Base-by-base conservation (phyloP, 768 basidiomycete species). In the Neoboletus subvelutipes region DNA sequence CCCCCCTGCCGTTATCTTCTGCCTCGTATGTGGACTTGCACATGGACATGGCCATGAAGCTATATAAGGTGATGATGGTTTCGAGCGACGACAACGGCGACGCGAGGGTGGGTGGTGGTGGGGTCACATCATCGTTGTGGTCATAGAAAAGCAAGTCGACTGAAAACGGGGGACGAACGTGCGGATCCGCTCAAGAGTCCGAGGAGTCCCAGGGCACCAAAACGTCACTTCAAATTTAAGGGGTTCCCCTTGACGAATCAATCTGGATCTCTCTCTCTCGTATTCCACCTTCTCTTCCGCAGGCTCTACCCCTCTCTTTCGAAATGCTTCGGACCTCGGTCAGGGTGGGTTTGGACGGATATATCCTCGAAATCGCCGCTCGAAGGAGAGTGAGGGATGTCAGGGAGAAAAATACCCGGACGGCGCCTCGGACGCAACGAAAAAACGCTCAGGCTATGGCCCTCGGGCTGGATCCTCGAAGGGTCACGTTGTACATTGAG, bases 181-280 rank as follows among this genome's bases (percentile, higher is more conserved):
- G 53, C 20, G 53, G 48, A 53, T 53, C 52, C 5, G 9, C 20
- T 48, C 51, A 34, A 52, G 52, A 53, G 12, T 53, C 52, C 52
- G 52, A 53, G 49, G 52, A 33, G 33, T 26, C 18, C 46, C 33
- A 6, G 17, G 33, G 24, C 6, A 7, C 20, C 4, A 13, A 31
- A 22, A 12, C 10, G 42, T n/a, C 22, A 24, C 22, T 49, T n/a
- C n/a, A n/a, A n/a, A n/a, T n/a, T 13, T 34, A 34, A 13, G n/a
- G 12, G n/a, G 2, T 31, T 13, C 18, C 11, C 46, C 20, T 20
- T 4, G 29, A 33, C 36, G 18, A 26, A 26, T 20, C 11, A 20
- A 40, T 50, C 34, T 12, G 10, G 36, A 37, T 37, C 17, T 18
- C 15, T 17, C n/a, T n/a, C n/a, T n/a, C 11, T 50, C 36, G 34